phyloP scores from a whole-genome alignment of 2,329 filamentous ascomycete species.

The Stemphylium vesicarium region DNA sequence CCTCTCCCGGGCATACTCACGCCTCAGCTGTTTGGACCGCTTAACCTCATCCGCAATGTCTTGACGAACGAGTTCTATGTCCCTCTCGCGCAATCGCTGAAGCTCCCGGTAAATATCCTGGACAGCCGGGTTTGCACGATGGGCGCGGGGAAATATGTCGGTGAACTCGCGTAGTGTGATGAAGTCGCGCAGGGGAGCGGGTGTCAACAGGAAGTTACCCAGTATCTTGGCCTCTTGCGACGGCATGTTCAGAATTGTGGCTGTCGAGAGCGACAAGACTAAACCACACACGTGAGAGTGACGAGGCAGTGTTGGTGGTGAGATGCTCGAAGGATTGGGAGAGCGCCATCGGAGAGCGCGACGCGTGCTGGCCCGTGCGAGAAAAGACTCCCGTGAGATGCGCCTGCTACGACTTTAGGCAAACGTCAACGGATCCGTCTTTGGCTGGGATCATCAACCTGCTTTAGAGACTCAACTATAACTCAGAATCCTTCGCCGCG shows the following conservation, averaged over 20 bases:
- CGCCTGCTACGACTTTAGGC: slow-evolving; percentile 13
- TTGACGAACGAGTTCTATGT: slow-evolving; percentile 70
- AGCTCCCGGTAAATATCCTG: slow-evolving; percentile 78
- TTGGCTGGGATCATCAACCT: slow-evolving; percentile 14
- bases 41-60: slow-evolving; percentile 71
- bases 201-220: slow-evolving; percentile 76
- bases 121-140: slow-evolving; percentile 71
- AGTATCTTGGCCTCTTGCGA: slow-evolving; percentile 78
- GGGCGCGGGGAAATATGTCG: slow-evolving; percentile 72
- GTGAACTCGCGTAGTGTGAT: slow-evolving; percentile 77
- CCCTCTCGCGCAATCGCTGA: slow-evolving; percentile 72
- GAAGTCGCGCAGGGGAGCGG: slow-evolving; percentile 75
- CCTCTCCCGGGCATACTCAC: slow-evolving; percentile 62
- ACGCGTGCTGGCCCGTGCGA: slow-evolving; percentile 30
- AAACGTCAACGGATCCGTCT: slow-evolving; percentile 13
- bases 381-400: slow-evolving; percentile 27
- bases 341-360: slow-evolving; percentile 21
- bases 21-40: slow-evolving; percentile 64
- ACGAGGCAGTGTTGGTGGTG: slow-evolving; percentile 23
- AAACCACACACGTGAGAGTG: background rate
- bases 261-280: background rate
- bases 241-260: slow-evolving; percentile 60
- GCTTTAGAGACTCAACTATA: background rate
- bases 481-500: background rate
- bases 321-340: background rate